Evolutionary conservation across 1,139 yeast species (phyloP), one percentile per base, ranked within the genome.

Genomic region (Hansenula anomala): DNA sequence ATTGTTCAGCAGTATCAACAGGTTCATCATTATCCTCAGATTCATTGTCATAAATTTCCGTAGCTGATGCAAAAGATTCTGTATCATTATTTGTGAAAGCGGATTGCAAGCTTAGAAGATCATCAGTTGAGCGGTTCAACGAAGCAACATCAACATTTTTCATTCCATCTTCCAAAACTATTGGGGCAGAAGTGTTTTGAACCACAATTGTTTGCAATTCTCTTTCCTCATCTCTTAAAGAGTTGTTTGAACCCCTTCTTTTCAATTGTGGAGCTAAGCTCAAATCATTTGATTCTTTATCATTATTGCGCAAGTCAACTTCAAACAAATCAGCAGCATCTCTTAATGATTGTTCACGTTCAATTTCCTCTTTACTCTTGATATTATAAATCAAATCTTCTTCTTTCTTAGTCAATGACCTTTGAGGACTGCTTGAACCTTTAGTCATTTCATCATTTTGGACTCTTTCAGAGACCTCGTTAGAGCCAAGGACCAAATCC

Each of bases 231-330:
- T 59, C 64, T 30, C 36, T 49, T 30, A 58, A 26, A 33, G 53
- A 46, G 42, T 47, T 38, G 38, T 46, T 30, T 37, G 50, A 43
- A 37, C 40, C 36, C 29, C 24, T 46, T 42, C 51, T 43, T 45
- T 46, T 58, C 44, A 40, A 44, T 24, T 27, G 45, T 20, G 48
- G 55, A 24, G 48, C 44, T 13, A 57, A 39, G 15, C 45, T 45
- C 10, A 64, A 41, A 3, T 41, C 42, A 6, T 42, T 46, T 0
- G 51, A 37, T 2, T 30, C 24, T 18, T 43, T 44, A 26, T 48
- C 52, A 13, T 54, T 56, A 36, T 62, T 62, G 33, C 61, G 51
- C 59, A 59, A 58, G 61, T 61, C 57, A 6, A 52, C 42, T 23
- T 58, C 63, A 45, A 58, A 61, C 36, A 59, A 29, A 9, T 51